These are phyloP conservation scores for Aspergillus melleus DNA, from an alignment of 2,329 filamentous ascomycete genomes.

Conservation along the genomic window DNA sequence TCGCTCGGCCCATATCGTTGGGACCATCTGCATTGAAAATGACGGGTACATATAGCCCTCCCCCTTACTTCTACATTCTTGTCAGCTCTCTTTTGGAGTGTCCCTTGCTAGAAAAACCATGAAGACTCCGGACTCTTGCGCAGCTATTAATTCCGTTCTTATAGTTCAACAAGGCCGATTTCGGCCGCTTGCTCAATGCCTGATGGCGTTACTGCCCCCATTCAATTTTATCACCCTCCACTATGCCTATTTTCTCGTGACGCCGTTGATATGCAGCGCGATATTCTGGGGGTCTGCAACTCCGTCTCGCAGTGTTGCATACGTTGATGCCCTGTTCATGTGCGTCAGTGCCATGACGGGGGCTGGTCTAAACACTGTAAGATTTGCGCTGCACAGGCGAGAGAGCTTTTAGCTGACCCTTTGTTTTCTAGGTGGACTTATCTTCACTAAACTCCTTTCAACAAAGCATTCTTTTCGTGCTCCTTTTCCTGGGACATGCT, in stretches of 20 bases:
- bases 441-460: constrained; percentile 66
- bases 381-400: constrained; percentile 25
- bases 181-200: constrained; percentile 20
- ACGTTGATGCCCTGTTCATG: constrained; percentile 67
- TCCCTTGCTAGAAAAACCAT: background rate
- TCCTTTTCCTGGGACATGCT: constrained; percentile 66
- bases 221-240: constrained; percentile 66
- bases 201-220: constrained; percentile 32
- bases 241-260: constrained; percentile 65
- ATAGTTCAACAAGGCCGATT: constrained; percentile 23
- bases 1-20: background rate
- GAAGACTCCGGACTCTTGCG: background rate
- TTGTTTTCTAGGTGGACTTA: constrained; percentile 41
- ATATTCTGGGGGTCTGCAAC: constrained; percentile 60
- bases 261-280: constrained; percentile 56
- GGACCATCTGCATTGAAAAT: background rate
- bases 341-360: constrained; percentile 66
- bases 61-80: background rate
- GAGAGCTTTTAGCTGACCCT: constrained; percentile 1
- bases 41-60: background rate
- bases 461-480: constrained; percentile 63
- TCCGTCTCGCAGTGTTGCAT: constrained; percentile 54
- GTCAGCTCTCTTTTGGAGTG: background rate
- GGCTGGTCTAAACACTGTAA: constrained; percentile 65
- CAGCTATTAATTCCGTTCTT: background rate